A percentile compares a stretch with the other conserved stretches of the same genome.
These are phyloP conservation scores for Cladobotryum mycophilum DNA, from an alignment of 2,329 filamentous ascomycete genomes.

Conservation along the genomic window DNA sequence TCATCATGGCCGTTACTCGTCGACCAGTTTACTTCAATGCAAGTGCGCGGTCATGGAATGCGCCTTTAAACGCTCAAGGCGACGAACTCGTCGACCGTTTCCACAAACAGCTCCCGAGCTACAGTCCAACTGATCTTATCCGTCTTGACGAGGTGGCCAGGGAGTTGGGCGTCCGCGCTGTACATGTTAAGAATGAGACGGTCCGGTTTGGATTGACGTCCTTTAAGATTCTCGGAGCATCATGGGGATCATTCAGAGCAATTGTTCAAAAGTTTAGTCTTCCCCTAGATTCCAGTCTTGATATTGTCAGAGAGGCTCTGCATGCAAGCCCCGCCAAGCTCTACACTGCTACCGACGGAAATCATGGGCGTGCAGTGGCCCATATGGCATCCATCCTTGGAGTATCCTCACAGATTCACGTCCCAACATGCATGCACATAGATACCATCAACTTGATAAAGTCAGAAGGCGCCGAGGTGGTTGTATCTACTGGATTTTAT, in stretches of 20 bases:
- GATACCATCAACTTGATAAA: constrained; percentile 49
- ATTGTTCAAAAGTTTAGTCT: constrained; percentile 41
- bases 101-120: constrained; percentile 30
- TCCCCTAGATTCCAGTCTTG: constrained; percentile 34
- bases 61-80: background rate
- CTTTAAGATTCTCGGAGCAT: constrained; percentile 76
- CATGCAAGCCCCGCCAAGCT: constrained; percentile 33
- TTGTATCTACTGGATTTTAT: constrained; percentile 53
- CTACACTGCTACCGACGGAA: constrained; percentile 66
- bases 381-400: constrained; percentile 57
- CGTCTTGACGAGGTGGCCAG: constrained; percentile 47
- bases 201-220: constrained; percentile 61
- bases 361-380: constrained; percentile 68
- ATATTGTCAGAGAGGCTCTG: constrained; percentile 33
- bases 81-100: constrained; percentile 10
- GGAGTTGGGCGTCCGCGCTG: constrained; percentile 48
- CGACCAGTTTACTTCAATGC: constrained; percentile 14
- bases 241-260: constrained; percentile 62
- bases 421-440: constrained; percentile 52
- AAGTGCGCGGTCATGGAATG: constrained; percentile 10
- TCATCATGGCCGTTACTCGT: constrained; percentile 7
- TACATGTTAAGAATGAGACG: constrained; percentile 68
- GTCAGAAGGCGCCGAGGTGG: constrained; percentile 56
- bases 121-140: constrained; percentile 43
- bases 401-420: constrained; percentile 52